A percentile compares a stretch with the other conserved stretches of the same genome.
These are phyloP conservation scores for Talaromyces amestolkiae DNA, from an alignment of 2,329 filamentous ascomycete genomes.

Conservation along the genomic window DNA sequence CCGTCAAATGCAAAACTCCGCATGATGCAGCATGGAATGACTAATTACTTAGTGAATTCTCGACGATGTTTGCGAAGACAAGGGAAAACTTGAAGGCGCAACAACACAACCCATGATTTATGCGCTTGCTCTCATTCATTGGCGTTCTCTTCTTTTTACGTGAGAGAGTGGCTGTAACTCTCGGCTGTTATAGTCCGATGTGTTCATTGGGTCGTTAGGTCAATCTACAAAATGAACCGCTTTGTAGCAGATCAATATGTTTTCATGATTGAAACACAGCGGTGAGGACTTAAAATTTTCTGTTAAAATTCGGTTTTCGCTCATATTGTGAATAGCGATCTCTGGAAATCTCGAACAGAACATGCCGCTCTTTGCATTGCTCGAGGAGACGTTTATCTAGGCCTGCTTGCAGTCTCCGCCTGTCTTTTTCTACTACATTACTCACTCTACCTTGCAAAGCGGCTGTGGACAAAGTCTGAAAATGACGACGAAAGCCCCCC, in stretches of 20 bases:
- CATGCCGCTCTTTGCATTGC: conserved; percentile 26
- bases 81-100: neutral
- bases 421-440: conserved; percentile 21
- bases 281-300: neutral
- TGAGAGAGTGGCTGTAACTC: neutral
- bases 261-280: neutral
- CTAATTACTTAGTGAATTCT: neutral
- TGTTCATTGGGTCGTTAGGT: neutral
- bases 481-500: conserved; percentile 12
- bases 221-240: neutral
- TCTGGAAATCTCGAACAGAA: conserved; percentile 28
- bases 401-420: conserved; percentile 23
- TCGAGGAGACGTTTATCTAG: conserved; percentile 27
- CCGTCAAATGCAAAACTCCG: neutral
- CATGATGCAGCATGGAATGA: neutral
- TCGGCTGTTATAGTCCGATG: neutral
- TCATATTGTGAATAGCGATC: conserved; percentile 1
- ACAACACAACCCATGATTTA: neutral
- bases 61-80: neutral
- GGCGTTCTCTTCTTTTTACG: neutral
- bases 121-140: neutral
- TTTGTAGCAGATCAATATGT: neutral
- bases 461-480: conserved; percentile 13
- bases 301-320: neutral
- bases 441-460: conserved; percentile 17